Evolutionary conservation across 2,329 filamentous ascomycete genomes (phyloP), one percentile per base, ranked within the genome.

Genomic region (Westerdykella sp.): DNA sequence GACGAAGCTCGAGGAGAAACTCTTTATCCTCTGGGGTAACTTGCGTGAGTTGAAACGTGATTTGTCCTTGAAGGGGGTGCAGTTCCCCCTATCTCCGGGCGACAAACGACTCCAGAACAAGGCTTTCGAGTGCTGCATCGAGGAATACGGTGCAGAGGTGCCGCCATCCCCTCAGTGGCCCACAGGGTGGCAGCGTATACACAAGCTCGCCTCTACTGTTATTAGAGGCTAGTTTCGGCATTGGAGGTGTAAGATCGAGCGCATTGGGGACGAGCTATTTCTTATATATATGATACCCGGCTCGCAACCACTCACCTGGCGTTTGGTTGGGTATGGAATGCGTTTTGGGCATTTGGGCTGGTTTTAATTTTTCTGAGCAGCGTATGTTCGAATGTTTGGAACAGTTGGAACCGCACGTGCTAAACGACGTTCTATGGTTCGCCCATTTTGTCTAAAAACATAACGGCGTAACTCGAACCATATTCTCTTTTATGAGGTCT

Each of bases 21-120:
- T 96, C 43, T 91, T 84, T 60, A 70, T 80, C 30, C 72, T 96
- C 1, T 97, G 91, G 90, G 91, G 91, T 1, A 79, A 95, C 47
- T 72, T 96, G 1, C 48, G 54, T 14, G 62, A 65, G 37, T 39
- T 62, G 18, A 66, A 66, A 34, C 82, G 90, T 59, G 87, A 95
- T 60, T 64, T 71, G 38, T 87, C 85, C 59, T 41, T 51, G 5
- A 40, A 46, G 16, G 51, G 52, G 15, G 45, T 43, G 13, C 48
- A 57, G 31, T 46, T 63, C 28, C 57, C 59, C 9, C 43, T 62
- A 6, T 52, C 56, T 1, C 43, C 49, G 10, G 57, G 51, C 11
- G 59, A 60, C 16, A 47, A 52, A 12, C 23, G 39, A 22, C 47
- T 66, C 2, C 58, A 66, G 10, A 73, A 72, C 44, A 56, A 55